phyloP scores from a whole-genome alignment of 2,329 filamentous ascomycete genomes.

The Fusarium veterinarium region DNA sequence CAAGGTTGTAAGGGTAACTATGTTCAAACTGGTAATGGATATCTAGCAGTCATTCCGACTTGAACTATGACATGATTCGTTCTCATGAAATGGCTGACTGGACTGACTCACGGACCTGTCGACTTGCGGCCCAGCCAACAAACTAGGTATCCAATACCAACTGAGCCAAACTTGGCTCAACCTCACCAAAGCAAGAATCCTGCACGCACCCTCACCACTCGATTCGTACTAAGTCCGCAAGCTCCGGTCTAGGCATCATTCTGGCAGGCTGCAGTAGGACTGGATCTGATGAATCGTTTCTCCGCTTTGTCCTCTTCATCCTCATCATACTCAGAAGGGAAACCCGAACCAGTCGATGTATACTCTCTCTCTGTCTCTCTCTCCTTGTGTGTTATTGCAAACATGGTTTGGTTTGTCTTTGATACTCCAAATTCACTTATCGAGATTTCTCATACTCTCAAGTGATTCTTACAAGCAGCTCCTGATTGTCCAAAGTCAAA shows the following conservation, averaged over 20 bases:
- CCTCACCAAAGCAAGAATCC: background rate
- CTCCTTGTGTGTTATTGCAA: background rate
- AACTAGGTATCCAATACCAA: constrained; percentile 5
- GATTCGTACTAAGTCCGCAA: constrained; percentile 8
- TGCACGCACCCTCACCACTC: background rate
- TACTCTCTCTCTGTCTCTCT: background rate
- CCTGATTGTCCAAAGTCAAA: too few relatives aligned
- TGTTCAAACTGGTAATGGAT: background rate
- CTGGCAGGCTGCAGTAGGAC: background rate
- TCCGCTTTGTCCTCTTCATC: background rate
- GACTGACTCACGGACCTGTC: constrained; percentile 18
- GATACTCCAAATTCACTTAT: background rate
- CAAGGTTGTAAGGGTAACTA: background rate
- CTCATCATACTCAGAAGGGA: background rate
- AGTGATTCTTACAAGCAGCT: background rate
- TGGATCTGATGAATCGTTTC: background rate
- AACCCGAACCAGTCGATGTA: background rate
- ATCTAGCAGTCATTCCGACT: background rate
- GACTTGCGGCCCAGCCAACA: constrained; percentile 13
- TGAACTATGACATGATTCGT: background rate
- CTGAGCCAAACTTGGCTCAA: background rate
- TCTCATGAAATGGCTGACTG: background rate
- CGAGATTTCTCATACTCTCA: background rate
- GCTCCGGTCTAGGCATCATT: constrained; percentile 1
- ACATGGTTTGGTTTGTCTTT: constrained; percentile 3